phyloP scores from a whole-genome alignment of 2,329 filamentous ascomycete genomes.

The Gaeumannomyces tritici region DNA sequence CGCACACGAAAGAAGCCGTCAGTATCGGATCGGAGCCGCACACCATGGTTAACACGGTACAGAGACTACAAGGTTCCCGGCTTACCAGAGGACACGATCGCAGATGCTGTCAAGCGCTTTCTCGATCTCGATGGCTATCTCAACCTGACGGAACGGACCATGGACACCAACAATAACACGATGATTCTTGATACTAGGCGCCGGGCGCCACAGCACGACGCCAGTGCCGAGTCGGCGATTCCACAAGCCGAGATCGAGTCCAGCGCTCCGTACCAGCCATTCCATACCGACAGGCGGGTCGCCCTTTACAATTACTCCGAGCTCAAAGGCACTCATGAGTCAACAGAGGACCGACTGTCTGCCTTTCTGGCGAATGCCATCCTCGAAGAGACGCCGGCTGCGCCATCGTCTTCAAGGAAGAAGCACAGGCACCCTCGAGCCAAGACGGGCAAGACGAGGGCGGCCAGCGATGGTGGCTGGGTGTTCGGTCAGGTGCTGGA shows the following conservation, averaged over 20 bases:
- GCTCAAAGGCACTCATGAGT: background rate
- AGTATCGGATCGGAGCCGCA: constrained; percentile 40
- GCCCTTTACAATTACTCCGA: constrained; percentile 57
- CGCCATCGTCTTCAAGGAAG: constrained; percentile 14
- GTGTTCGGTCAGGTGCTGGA: constrained; percentile 50
- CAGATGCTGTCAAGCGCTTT: constrained; percentile 44
- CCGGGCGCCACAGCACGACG: constrained; percentile 24
- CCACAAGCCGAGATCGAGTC: constrained; percentile 86
- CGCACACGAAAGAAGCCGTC: constrained; percentile 45
- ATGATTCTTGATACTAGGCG: constrained; percentile 35
- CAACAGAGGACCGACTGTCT: constrained; percentile 21
- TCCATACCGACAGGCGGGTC: constrained; percentile 84
- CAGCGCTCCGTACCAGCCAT: constrained; percentile 89
- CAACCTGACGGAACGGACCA: constrained; percentile 42
- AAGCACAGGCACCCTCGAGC: constrained; percentile 4
- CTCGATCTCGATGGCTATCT: constrained; percentile 48
- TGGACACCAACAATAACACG: constrained; percentile 45
- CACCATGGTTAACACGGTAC: constrained; percentile 47
- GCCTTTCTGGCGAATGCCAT: constrained; percentile 29
- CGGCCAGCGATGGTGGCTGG: constrained; percentile 29
- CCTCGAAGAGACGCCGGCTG: constrained; percentile 26
- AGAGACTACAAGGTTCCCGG: constrained; percentile 58
- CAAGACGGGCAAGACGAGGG: background rate
- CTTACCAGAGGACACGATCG: constrained; percentile 49
- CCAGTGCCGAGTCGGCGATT: constrained; percentile 52